A percentile compares a stretch with the other conserved stretches of the same genome.
Evolutionary conservation across 2,329 filamentous ascomycete genomes (phyloP).

Genomic region (Ceratocystis cacaofunesta): DNA sequence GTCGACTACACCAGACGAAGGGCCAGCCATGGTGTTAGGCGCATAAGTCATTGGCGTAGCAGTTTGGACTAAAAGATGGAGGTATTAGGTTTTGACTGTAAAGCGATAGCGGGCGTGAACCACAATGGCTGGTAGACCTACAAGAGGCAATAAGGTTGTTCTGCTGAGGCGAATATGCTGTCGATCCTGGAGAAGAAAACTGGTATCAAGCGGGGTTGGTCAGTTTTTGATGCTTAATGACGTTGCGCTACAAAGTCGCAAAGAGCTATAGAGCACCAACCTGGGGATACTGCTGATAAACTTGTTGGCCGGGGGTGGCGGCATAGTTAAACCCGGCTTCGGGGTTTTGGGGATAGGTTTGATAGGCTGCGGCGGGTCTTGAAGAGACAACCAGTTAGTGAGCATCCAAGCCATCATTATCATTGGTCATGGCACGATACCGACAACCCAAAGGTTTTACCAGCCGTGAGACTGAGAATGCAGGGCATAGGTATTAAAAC

Average conservation of each 20-base stretch:
- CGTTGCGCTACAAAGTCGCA: too few species aligned
- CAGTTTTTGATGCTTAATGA: not conserved
- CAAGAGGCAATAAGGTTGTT: not conserved
- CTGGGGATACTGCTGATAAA: slow-evolving; percentile 40
- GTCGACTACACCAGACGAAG: slow-evolving; percentile 42
- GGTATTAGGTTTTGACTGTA: slow-evolving; percentile 20
- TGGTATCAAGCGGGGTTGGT: not conserved
- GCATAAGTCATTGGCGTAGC: not conserved
- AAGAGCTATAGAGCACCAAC: slow-evolving; percentile 25
- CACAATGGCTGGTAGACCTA: not conserved
- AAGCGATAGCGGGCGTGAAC: not conserved
- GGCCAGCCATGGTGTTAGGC: not conserved
- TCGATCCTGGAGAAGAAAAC: slow-evolving; percentile 1
- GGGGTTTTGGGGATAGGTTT: not conserved
- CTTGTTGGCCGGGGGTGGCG: not conserved
- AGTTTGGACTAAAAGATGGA: slow-evolving; percentile 23
- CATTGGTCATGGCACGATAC: not conserved
- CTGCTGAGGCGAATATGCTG: slow-evolving; percentile 10
- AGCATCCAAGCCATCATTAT: not conserved
- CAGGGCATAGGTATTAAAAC: not conserved
- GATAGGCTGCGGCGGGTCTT: not conserved
- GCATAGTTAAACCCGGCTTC: not conserved
- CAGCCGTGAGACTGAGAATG: not conserved
- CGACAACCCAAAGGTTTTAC: not conserved
- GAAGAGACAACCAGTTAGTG: not conserved